Evolutionary conservation across 2,329 filamentous ascomycete genomes (phyloP), one percentile per base, ranked within the genome.

Genomic region (Celoporthe dispersa): DNA sequence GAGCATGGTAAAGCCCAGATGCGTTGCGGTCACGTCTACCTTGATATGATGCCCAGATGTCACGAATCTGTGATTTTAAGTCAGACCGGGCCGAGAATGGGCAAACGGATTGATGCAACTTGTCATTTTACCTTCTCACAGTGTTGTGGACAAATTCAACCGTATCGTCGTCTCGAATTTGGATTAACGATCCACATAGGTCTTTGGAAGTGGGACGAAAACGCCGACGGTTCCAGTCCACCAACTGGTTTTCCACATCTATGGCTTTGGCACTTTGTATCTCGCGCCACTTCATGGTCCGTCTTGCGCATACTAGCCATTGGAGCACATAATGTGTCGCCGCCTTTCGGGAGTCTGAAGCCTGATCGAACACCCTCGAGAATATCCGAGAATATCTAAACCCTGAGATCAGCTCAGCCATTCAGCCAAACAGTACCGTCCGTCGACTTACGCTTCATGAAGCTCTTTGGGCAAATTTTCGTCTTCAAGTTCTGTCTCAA

Each of bases 201-300:
- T 83, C 79, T 59, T 78, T 75, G 3, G 76, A 70, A 28, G 74
- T 67, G 6, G 73, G 73, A 4, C 72, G 66, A n/a, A 81, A 74
- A 19, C 73, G 72, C 25, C 73, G 66, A 2, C 74, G 71, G 6
- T 79, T 75, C 60, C 75, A 77, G 14, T 80, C 75, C 1, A 82
- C 70, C 1, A 35, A 66, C 67, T 75, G 67, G 3, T 74, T 57
- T 1, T 77, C 74, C 1, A 77, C 14, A 65, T 81, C 69, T 25
- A 82, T 79, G 1, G 81, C 78, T 31, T 79, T 75, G 39, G 78
- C 76, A 8, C 71, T 76, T 76, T 83, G 81, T n/a, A 83, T 78
- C 70, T 83, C 82, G 61, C 79, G 75, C 80, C 79, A 81, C 65
- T 79, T 80, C 16, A 83, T 73, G 1, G 81, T 75, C 22, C 80